Percentiles rank a stretch among this genome's conserved stretches.
These are phyloP conservation scores for Hymenochaete sp. DNA, from an alignment of 1,284 basidiomycete species.

Conservation along the genomic window DNA sequence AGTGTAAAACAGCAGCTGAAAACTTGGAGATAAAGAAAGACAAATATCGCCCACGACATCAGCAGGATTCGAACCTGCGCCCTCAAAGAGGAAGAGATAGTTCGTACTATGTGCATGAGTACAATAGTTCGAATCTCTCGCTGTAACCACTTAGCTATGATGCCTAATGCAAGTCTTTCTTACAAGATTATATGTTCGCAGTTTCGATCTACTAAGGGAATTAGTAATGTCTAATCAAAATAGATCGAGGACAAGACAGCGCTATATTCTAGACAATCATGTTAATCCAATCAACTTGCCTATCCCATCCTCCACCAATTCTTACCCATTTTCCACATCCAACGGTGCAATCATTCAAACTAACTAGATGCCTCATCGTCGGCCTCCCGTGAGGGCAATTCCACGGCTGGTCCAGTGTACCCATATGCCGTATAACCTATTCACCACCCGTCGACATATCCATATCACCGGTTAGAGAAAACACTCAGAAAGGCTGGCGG, in stretches of 20 bases:
- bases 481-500: conserved; percentile 9
- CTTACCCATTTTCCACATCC: no score
- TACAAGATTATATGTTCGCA: no score
- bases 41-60: conserved; percentile 18
- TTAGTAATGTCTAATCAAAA: no score
- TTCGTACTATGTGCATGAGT: no score
- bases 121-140: conserved; percentile 25
- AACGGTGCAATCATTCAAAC: conserved; percentile 11
- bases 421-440: conserved; percentile 88
- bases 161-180: no score
- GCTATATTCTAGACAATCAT: background rate
- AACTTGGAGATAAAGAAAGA: background rate
- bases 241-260: background rate
- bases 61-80: conserved; percentile 27
- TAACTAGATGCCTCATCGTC: conserved; percentile 81
- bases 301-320: no score
- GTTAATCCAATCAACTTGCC: background rate
- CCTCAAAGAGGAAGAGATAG: conserved; percentile 25
- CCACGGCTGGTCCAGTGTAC: conserved; percentile 95
- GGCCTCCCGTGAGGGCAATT: conserved; percentile 95
- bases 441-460: conserved; percentile 12
- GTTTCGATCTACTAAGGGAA: no score
- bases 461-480: conserved; percentile 13
- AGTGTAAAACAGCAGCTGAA: no score
- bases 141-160: conserved; percentile 27